A percentile compares a stretch with the other conserved stretches of the same genome.
phyloP scores from a whole-genome alignment of 192 early-diverging fungal genomes.

The Helicostylum pulchrum region DNA sequence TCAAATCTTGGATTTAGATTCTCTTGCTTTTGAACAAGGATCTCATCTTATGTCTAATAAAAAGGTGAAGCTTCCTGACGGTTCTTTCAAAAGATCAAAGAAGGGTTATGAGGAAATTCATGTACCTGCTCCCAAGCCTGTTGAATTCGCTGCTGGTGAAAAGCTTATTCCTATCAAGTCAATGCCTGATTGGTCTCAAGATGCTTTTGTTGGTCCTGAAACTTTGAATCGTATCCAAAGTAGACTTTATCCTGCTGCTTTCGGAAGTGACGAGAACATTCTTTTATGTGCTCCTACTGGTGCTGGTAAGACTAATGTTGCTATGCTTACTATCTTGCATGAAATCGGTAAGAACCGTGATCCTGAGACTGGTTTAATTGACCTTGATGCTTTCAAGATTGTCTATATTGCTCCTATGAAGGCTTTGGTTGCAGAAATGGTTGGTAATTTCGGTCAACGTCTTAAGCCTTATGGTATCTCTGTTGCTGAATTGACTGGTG shows the following conservation, averaged over 20 bases:
- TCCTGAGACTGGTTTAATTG: slow-evolving; percentile 65
- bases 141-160: slow-evolving; percentile 65
- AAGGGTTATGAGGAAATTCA: slow-evolving; percentile 89
- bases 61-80: slow-evolving; percentile 85
- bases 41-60: slow-evolving; percentile 98
- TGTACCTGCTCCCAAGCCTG: slow-evolving; percentile 75
- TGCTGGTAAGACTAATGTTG: slow-evolving; percentile 98
- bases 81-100: slow-evolving; percentile 75
- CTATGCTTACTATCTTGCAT: slow-evolving; percentile 92
- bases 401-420: slow-evolving; percentile 99
- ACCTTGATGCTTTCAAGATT: slow-evolving; percentile 89
- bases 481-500: slow-evolving; percentile 97
- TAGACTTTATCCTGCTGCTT: slow-evolving; percentile 83
- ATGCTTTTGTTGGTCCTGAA: slow-evolving; percentile 57
- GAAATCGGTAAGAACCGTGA: slow-evolving; percentile 82
- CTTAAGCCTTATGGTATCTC: slow-evolving; percentile 76
- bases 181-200: slow-evolving; percentile 64
- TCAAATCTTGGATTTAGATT: slow-evolving; percentile 75
- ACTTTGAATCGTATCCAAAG: slow-evolving; percentile 90
- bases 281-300: slow-evolving; percentile 98
- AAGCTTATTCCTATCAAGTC: slow-evolving; percentile 56
- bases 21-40: slow-evolving; percentile 87
- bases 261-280: slow-evolving; percentile 87
- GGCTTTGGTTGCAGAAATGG: slow-evolving; percentile 98
- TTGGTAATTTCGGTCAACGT: slow-evolving; percentile 78